Base-by-base conservation (phyloP, 148 eudicot genomes). In the Chenopodium quinoa region DNA sequence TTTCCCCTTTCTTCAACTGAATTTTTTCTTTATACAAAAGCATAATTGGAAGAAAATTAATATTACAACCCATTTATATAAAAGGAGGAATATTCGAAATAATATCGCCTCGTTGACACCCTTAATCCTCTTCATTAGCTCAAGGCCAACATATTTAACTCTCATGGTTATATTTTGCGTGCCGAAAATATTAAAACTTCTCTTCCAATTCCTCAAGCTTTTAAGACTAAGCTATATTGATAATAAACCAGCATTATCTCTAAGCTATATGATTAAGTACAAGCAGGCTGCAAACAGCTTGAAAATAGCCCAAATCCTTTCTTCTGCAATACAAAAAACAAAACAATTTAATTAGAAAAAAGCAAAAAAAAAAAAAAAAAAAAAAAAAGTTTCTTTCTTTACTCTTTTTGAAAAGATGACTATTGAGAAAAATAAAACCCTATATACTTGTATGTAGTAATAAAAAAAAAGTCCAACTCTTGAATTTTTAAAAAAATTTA, bases 231-330 rank as follows among this genome's bases (percentile, higher is more conserved):
- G n/a, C 56, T 29, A 14, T 75, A 76, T 40, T 34, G 23, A 40
- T 62, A 69, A 40, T 62, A 75, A 75, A 22, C 82, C 64, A 47
- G 1, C 73, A 60, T 62, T 40, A 47, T n/a, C 50, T 37, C 23
- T n/a, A 16, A 48, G 37, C 63, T n/a, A 25, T 60, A 62, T 20
- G 52, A 50, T 85, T 64, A 84, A 60, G 78, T 90, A 88, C 92
- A 90, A 56, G 77, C 85, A 37, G 95, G 92, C 74, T 84, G 58
- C 76, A 92, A 86, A 89, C 97, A 93, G 86, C 92, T 87, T 68
- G 95, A 92, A 62, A 93, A 92, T 32, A 92, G 80, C 40, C 95
- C 90, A 75, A 86, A 85, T 80, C 89, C 85, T 82, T 83, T 92
- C 89, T 89, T 92, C 95, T 92, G 93, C 92, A 81, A 82, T 72